Base-by-base conservation (phyloP, 192 early-diverging fungal genomes). In the Haplosporangium gracile region DNA sequence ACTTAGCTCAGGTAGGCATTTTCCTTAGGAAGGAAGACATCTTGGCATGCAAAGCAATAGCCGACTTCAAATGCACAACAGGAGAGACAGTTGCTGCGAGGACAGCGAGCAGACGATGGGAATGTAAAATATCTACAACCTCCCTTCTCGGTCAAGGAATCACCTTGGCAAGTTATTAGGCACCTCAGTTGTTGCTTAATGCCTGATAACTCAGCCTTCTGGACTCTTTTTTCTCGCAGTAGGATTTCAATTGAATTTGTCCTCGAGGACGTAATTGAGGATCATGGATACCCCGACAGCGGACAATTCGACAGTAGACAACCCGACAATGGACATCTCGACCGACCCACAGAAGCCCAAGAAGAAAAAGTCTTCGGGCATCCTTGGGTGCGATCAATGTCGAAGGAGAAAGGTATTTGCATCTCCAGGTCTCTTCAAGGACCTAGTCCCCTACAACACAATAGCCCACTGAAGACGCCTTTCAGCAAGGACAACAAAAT, bases 381-480 rank as follows among this genome's bases (percentile, higher is more conserved):
- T 77, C 42, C 78, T 85, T 18, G 83, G 83, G 72, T 85, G 83
- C 26, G 83, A 85, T 40, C 83, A 85, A 47, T 85, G 83, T 40
- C 73, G 83, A 45, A 75, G 83, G 65, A 55, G 83, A 70, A 85
- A 85, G 83, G 83, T 85, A 81, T 13, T 29, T 29, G 26, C 60
- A 32, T 10, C 43, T 24, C 32, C 42, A 3, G 71, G n/a, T 42
- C 13, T 70, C 15, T 38, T 36, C 69, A 20, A 5, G 29, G 18
- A 32, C 11, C 68, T 11, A 26, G 34, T 10, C 42, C 18, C 26
- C 24, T 29, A 70, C 69, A 24, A 70, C 29, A n/a, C 38, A 26
- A 47, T 29, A 45, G 49, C 45, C 26, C 49, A n/a, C 15, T 15
- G 22, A 43, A 40, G 22, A 20, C 43, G n/a, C 32, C 60, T 16